Percentiles rank a stretch among this genome's conserved stretches.
These are phyloP conservation scores for Pseudocercospora crystallina DNA, from an alignment of 2,329 filamentous ascomycete species.

Conservation along the genomic window DNA sequence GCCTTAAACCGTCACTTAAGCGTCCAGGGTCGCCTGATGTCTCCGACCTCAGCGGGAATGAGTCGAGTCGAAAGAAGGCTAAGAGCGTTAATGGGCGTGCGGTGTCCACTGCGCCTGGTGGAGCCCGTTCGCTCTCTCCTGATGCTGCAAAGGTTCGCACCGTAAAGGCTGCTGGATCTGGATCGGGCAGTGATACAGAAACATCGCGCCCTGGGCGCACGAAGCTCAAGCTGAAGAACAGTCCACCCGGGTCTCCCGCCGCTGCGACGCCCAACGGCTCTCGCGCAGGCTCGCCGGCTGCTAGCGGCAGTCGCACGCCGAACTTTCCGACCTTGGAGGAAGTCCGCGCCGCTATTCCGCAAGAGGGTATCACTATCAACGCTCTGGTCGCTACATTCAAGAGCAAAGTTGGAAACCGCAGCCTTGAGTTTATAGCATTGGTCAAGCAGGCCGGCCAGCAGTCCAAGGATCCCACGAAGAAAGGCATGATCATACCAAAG, in stretches of 20 bases:
- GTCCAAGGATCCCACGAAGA: conserved; percentile 23
- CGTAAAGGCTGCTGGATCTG: conserved; percentile 39
- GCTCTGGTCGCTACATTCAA: conserved; percentile 44
- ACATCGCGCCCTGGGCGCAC: conserved; percentile 63
- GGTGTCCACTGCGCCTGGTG: conserved; percentile 30
- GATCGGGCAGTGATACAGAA: conserved; percentile 70
- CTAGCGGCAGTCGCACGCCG: conserved; percentile 21
- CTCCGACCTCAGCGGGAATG: conserved; percentile 89
- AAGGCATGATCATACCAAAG: conserved; percentile 28
- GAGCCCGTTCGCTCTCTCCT: conserved; percentile 26
- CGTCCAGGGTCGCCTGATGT: conserved; percentile 81
- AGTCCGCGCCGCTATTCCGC: conserved; percentile 46
- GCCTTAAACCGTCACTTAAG: conserved; percentile 63
- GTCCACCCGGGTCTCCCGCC: conserved; percentile 45
- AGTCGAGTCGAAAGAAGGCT: conserved; percentile 75
- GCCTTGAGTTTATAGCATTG: conserved; percentile 43
- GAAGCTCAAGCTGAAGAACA: conserved; percentile 55
- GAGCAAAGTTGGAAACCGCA: conserved; percentile 39
- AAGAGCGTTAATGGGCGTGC: conserved; percentile 42
- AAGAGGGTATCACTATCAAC: conserved; percentile 45
- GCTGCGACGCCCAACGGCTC: conserved; percentile 34
- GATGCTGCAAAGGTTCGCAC: conserved; percentile 14
- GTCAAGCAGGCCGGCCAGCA: conserved; percentile 40
- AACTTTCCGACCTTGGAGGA: conserved; percentile 45
- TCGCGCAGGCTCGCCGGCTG: conserved; percentile 35